Evolutionary conservation across 163 green algal species (phyloP), one percentile per base, ranked within the genome.

Genomic region (Prototheca cutis): DNA sequence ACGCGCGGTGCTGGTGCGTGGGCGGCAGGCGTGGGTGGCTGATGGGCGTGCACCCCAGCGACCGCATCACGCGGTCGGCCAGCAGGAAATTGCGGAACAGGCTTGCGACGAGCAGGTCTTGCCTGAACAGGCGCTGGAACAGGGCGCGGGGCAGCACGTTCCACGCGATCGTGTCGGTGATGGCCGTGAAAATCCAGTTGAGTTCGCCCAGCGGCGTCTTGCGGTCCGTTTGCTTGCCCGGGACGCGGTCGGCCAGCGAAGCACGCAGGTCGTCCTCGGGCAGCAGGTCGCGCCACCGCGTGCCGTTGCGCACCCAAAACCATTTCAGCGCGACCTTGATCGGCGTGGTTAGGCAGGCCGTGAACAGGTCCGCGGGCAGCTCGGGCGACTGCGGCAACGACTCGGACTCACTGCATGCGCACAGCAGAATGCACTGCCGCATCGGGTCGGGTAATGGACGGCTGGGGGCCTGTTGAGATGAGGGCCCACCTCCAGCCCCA

Each of bases 121-220:
- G 87, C 19, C 88, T 61, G 75, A 99, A 99, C 0, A 99, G 84
- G 70, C 88, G 88, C 71, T 95, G 88, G 65, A 96, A 96, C 5
- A 95, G 78, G 18, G 83, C 78, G 10, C 88, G 75, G 6, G 93
- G 93, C 40, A 99, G 80, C 62, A 88, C 84, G 72, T 99, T 97
- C 93, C 93, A 99, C 1, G 93, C 93, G 49, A 99, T 98, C 48
- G 93, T 98, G 80, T 99, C 93, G 2, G 93, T 99, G 76, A 99
- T 95, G 62, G 93, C 93, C 0, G 93, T 99, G 84, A 99, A 98
- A 53, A 99, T 95, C 93, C 93, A 99, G 76, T 98, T 97, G 25
- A 99, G 89, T 80, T 99, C 93, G 2, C 93, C 93, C 53, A 97
- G 74, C 3, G 90, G 89, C 27, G 91, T 98, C 72, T 97, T 97